Base-by-base conservation (phyloP, 2,329 filamentous ascomycete genomes). In the Ophiostoma ulmi region DNA sequence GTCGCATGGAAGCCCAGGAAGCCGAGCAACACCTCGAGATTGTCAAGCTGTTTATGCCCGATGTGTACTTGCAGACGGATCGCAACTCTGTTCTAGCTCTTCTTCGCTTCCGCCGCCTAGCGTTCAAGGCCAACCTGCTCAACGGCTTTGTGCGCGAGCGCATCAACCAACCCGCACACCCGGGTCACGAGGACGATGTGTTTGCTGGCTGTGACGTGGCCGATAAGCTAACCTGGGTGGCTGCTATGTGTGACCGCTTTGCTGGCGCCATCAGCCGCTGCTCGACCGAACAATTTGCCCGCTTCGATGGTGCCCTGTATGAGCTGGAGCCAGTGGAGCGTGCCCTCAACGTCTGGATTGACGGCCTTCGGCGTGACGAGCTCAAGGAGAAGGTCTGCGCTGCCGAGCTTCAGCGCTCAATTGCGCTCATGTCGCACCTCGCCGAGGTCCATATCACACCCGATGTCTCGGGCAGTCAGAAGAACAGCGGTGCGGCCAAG, bases 261-360 rank as follows among this genome's bases (percentile, higher is more conserved):
- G 88, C 91, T 78, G 91, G 88, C 72, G 90, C 91, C 72, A 93
- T 97, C 75, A 90, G 86, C 75, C 88, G 88, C 75, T 96, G 93
- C 79, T 90, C 91, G 2, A 83, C 91, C 0, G 88, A 92, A 67
- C 87, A 92, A 72, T 98, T 98, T 78, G 85, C 86, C 65, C 88
- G 84, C 74, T 95, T 93, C 75, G 90, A 93, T 75, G 89, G 90
- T 61, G 91, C 93, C 1, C 80, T 95, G 71, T 92, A 93, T 75
- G 95, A 98, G 79, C 83, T 98, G 68, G 92, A 97, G 77, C 93
- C 94, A 0, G 92, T 98, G 13, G 95, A 99, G 80, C 87, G 93
- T 71, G 91, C 92, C 0, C 81, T 98, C 68, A 97, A 97, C 77
- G 87, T 86, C 70, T 97, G 93, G 88, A 91, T 98, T 71, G 94